phyloP scores from a whole-genome alignment of 75 land plant genomes.

The Picea glauca region DNA sequence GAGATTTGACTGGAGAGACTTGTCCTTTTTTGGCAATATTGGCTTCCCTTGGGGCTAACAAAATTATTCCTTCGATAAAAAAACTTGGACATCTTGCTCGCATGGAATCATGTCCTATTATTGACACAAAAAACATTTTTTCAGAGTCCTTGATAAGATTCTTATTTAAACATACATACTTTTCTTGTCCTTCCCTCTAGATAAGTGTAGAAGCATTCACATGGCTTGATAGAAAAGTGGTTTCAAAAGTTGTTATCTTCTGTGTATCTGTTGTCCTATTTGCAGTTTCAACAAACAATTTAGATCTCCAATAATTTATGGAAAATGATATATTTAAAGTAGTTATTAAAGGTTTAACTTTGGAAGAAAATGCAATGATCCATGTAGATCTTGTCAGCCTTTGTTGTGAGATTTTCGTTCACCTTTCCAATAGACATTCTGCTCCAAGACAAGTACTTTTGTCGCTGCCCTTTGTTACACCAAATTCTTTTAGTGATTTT shows the following conservation, averaged over 20 bases:
- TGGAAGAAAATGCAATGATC: constrained; percentile 74
- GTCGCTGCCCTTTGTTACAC: constrained; percentile 66
- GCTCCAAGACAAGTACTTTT: constrained; percentile 89
- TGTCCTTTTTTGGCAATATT: constrained; percentile 64
- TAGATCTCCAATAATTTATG: constrained; percentile 68
- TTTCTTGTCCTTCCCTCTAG: constrained; percentile 50
- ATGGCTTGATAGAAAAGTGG: constrained; percentile 89
- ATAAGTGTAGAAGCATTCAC: constrained; percentile 55
- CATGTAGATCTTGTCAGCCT: constrained; percentile 81
- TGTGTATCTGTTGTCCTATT: constrained; percentile 63
- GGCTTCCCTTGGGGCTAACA: constrained; percentile 68
- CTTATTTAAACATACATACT: not conserved
- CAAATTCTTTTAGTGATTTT: constrained; percentile 59
- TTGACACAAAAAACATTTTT: constrained; percentile 40
- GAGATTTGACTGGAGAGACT: constrained; percentile 83
- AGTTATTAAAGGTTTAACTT: constrained; percentile 67
- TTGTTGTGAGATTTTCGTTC: constrained; percentile 78
- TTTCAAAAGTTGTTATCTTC: constrained; percentile 58
- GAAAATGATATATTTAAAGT: constrained; percentile 74
- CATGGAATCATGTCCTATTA: constrained; percentile 24
- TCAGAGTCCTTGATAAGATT: constrained; percentile 63
- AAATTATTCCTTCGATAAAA: constrained; percentile 53
- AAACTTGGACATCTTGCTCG: constrained; percentile 40
- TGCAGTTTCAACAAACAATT: constrained; percentile 41
- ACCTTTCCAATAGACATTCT: constrained; percentile 53